A percentile compares a stretch with the other conserved stretches of the same genome.
These are phyloP conservation scores for Ocimum tenuiflorum DNA, from an alignment of 257 asterid species.

Conservation along the genomic window DNA sequence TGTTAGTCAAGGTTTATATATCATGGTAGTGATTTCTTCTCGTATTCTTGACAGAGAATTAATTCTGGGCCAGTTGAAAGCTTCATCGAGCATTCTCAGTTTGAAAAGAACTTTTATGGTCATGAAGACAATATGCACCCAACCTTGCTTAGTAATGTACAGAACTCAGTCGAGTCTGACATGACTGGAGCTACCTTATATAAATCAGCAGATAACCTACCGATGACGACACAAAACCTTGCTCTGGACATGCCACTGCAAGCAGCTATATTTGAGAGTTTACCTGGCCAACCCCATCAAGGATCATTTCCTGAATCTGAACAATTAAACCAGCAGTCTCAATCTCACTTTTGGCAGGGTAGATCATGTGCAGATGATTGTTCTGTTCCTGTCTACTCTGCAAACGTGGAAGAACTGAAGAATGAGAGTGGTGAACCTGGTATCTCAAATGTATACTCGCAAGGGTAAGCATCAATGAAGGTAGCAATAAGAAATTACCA, in stretches of 20 bases:
- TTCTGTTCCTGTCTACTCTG: conserved; percentile 30
- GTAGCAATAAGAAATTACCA: not conserved
- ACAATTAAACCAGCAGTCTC: conserved; percentile 40
- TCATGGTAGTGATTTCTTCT: conserved; percentile 16
- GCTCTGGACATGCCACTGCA: conserved; percentile 41
- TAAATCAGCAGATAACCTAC: conserved; percentile 37
- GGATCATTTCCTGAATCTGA: conserved; percentile 44
- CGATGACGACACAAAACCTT: conserved; percentile 32
- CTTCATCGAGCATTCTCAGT: conserved; percentile 48
- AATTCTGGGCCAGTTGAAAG: conserved; percentile 51
- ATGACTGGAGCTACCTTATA: conserved; percentile 34
- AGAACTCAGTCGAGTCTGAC: conserved; percentile 42
- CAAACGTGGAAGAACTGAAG: conserved; percentile 42
- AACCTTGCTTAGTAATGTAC: conserved; percentile 35
- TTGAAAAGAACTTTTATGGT: conserved; percentile 37
- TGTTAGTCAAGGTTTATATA: not conserved
- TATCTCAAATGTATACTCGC: conserved; percentile 53
- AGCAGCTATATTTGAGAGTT: conserved; percentile 40
- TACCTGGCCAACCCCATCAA: conserved; percentile 35
- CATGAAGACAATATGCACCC: conserved; percentile 48
- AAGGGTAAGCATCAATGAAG: conserved; percentile 47
- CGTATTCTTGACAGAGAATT: conserved; percentile 40
- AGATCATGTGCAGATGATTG: conserved; percentile 40
- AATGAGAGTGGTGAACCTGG: conserved; percentile 40
- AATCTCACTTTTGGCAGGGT: conserved; percentile 35